Percentiles rank a stretch among this genome's conserved stretches.
These are phyloP conservation scores for Lagenidium giganteum DNA, from an alignment of 352 stramenopile species.

Conservation along the genomic window DNA sequence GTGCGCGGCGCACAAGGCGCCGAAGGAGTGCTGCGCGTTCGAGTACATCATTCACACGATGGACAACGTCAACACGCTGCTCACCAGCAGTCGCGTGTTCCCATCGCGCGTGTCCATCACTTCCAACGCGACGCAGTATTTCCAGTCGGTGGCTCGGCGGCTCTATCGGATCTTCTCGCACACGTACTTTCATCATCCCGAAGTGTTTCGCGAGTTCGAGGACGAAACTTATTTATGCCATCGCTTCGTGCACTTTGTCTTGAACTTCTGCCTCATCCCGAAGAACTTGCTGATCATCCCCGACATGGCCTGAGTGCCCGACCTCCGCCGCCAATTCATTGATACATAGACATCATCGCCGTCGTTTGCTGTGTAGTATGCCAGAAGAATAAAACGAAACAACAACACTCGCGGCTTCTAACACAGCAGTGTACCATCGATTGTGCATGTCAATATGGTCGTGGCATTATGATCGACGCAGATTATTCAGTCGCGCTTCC, in stretches of 20 bases:
- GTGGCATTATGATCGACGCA: conserved; percentile 56
- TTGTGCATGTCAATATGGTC: not conserved
- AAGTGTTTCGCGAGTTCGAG: conserved; percentile 61
- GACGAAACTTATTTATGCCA: conserved; percentile 67
- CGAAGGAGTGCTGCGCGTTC: conserved; percentile 71
- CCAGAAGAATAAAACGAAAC: conserved; percentile 2
- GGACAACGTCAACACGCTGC: conserved; percentile 73
- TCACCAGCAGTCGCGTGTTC: conserved; percentile 70
- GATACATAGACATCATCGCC: too few relatives aligned
- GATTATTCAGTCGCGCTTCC: conserved; percentile 95
- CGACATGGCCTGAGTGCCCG: conserved; percentile 38
- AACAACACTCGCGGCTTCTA: conserved; percentile 4
- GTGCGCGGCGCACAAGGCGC: conserved; percentile 66
- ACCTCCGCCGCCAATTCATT: not conserved
- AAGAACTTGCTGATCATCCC: conserved; percentile 75
- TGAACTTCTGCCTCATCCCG: conserved; percentile 69
- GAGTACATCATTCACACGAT: conserved; percentile 81
- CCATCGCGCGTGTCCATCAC: conserved; percentile 63
- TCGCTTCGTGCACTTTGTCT: conserved; percentile 72
- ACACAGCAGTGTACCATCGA: too few relatives aligned
- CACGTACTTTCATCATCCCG: conserved; percentile 69
- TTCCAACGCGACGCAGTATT: conserved; percentile 74
- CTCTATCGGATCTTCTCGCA: conserved; percentile 79
- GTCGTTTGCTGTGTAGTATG: too few relatives aligned
- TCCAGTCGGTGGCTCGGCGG: conserved; percentile 63